phyloP scores from a whole-genome alignment of 1,284 basidiomycete genomes.

The Kwoniella shivajii region DNA sequence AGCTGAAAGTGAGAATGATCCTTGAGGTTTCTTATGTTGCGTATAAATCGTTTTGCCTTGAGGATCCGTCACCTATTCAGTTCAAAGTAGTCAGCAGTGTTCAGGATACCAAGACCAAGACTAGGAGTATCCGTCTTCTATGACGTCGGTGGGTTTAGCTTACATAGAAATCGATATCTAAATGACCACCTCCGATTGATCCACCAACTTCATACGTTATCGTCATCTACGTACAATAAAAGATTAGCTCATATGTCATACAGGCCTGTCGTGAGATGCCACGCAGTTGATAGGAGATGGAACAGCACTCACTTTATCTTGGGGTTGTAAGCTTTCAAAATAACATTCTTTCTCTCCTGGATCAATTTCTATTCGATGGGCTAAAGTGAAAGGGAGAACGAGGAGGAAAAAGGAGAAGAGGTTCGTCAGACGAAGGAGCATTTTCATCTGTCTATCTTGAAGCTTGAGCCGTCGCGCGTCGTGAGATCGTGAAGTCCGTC shows the following conservation, averaged over 20 bases:
- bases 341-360: constrained; percentile 92
- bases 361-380: constrained; percentile 61
- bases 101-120: too few relatives aligned
- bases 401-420: constrained; percentile 21
- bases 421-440: constrained; percentile 12
- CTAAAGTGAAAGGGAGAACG: constrained; percentile 33
- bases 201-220: constrained; percentile 95
- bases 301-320: constrained; percentile 74
- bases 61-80: constrained; percentile 73
- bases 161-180: constrained; percentile 97
- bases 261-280: not conserved
- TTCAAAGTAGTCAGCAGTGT: not conserved
- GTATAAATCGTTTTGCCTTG: constrained; percentile 68
- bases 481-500: not conserved
- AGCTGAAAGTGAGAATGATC: constrained; percentile 84
- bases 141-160: constrained; percentile 30
- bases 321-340: constrained; percentile 92
- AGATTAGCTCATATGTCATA: not conserved
- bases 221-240: constrained; percentile 73
- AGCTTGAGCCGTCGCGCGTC: not conserved
- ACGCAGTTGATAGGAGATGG: not conserved
- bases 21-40: constrained; percentile 84
- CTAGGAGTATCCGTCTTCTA: not conserved
- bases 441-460: not conserved
- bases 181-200: constrained; percentile 74